Evolutionary conservation across 2,329 filamentous ascomycete species (phyloP).

Genomic region (Clonostachys byssicola): DNA sequence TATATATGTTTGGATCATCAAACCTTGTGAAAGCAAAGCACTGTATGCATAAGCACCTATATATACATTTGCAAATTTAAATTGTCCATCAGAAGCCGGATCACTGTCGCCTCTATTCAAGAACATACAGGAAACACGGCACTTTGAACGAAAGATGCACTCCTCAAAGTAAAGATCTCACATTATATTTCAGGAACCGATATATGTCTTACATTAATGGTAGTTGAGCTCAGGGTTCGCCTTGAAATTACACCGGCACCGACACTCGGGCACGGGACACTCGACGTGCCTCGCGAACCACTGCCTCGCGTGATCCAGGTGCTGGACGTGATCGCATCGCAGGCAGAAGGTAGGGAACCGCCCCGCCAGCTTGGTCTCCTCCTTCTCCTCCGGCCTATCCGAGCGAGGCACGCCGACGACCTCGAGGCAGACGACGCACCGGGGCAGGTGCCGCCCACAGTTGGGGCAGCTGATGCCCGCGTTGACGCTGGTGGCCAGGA

Average conservation of each 20-base stretch:
- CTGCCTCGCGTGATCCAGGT: slow-evolving; percentile 62
- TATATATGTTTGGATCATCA: no score
- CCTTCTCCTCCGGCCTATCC: slow-evolving; percentile 47
- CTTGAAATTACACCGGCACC: slow-evolving; percentile 59
- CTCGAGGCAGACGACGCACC: slow-evolving; percentile 65
- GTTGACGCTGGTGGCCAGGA: slow-evolving; percentile 52
- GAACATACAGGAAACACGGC: no score
- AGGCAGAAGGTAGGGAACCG: slow-evolving; percentile 67
- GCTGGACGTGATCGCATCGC: slow-evolving; percentile 63
- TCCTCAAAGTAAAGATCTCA: no score
- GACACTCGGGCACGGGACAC: slow-evolving; percentile 65
- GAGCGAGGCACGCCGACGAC: slow-evolving; percentile 61
- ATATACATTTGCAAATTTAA: no score
- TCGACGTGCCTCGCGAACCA: slow-evolving; percentile 64
- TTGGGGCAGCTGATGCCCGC: slow-evolving; percentile 62
- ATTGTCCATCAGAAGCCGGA: no score
- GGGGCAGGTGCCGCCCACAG: slow-evolving; percentile 62
- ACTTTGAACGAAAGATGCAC: no score
- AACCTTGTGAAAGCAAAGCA: no score
- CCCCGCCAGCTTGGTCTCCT: slow-evolving; percentile 44
- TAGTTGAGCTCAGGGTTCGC: slow-evolving; percentile 58
- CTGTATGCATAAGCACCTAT: no score
- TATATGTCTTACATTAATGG: not conserved
- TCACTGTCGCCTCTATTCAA: no score
- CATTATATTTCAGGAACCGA: no score